A percentile compares a stretch with the other conserved stretches of the same genome.
These are phyloP conservation scores for Coleophoma crateriformis DNA, from an alignment of 2,329 filamentous ascomycete genomes.

Conservation along the genomic window DNA sequence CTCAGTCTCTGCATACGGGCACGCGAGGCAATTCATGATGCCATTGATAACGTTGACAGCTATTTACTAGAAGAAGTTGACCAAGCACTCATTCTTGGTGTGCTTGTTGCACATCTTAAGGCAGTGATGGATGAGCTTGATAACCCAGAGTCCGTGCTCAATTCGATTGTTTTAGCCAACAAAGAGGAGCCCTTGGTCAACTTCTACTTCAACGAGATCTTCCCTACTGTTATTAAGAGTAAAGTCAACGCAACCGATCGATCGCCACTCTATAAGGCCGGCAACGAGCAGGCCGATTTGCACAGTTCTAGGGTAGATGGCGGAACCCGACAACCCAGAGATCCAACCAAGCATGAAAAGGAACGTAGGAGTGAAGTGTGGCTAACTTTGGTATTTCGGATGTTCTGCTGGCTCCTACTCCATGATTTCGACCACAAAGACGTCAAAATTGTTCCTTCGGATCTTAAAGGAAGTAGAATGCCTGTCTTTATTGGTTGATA, in stretches of 20 bases:
- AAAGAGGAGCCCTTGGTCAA: slow-evolving; percentile 45
- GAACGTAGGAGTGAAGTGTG: slow-evolving; percentile 36
- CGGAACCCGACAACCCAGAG: background rate
- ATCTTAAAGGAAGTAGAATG: slow-evolving; percentile 47
- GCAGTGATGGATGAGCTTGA: slow-evolving; percentile 38
- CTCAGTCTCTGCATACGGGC: slow-evolving; percentile 12
- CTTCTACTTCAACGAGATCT: slow-evolving; percentile 44
- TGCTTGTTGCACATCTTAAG: slow-evolving; percentile 19
- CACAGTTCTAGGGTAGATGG: too few species aligned
- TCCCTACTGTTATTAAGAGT: slow-evolving; percentile 31
- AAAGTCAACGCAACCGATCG: slow-evolving; percentile 24
- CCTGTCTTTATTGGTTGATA: slow-evolving; percentile 46
- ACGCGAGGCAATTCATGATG: slow-evolving; percentile 21
- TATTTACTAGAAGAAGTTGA: slow-evolving; percentile 13
- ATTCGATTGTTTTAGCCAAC: slow-evolving; percentile 34
- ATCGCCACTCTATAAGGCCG: too few species aligned
- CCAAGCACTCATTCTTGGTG: slow-evolving; percentile 16
- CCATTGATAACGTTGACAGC: slow-evolving; percentile 14
- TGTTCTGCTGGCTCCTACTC: slow-evolving; percentile 53
- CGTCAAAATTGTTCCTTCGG: slow-evolving; percentile 45
- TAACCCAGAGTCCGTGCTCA: slow-evolving; percentile 28
- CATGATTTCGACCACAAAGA: slow-evolving; percentile 53
- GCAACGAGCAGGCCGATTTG: too few species aligned
- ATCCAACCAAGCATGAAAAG: slow-evolving; percentile 4
- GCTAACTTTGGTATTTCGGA: slow-evolving; percentile 49